These are phyloP conservation scores for Aechmea fasciata DNA, from an alignment of 176 grass and related monocot genomes.

Conservation along the genomic window DNA sequence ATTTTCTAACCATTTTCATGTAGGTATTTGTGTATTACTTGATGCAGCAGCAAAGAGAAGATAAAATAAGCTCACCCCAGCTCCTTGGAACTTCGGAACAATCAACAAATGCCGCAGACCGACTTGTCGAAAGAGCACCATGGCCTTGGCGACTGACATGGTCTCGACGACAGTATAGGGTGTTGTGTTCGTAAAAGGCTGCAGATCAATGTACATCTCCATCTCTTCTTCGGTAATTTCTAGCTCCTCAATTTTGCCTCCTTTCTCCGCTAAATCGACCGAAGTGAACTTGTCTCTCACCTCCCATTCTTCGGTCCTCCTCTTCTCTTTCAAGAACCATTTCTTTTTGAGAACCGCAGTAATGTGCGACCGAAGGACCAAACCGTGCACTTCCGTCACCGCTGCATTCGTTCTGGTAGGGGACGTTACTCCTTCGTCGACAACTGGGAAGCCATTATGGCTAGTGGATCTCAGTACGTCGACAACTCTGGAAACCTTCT, in stretches of 20 bases:
- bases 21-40: too few species aligned
- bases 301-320: conserved; percentile 64
- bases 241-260: conserved; percentile 14
- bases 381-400: conserved; percentile 61
- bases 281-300: conserved; percentile 60
- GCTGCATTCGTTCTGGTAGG: conserved; percentile 3
- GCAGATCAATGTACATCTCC: conserved; percentile 77
- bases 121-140: conserved; percentile 71
- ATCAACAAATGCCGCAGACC: conserved; percentile 85
- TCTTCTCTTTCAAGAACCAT: conserved; percentile 63
- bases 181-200: conserved; percentile 85
- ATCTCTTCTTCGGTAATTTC: conserved; percentile 51
- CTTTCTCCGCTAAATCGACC: conserved; percentile 55
- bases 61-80: conserved; percentile 37
- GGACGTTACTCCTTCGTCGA: conserved; percentile 24
- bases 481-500: conserved; percentile 51
- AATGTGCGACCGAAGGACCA: conserved; percentile 70
- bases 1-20: too few species aligned
- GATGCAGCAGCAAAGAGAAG: too few species aligned
- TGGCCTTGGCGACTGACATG: conserved; percentile 90
- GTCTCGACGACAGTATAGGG: conserved; percentile 96
- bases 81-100: conserved; percentile 79
- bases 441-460: conserved; percentile 86
- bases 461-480: conserved; percentile 35
- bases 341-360: conserved; percentile 55